Base-by-base conservation (phyloP, 1,284 basidiomycete genomes). In the Anthracocystis walkeri region DNA sequence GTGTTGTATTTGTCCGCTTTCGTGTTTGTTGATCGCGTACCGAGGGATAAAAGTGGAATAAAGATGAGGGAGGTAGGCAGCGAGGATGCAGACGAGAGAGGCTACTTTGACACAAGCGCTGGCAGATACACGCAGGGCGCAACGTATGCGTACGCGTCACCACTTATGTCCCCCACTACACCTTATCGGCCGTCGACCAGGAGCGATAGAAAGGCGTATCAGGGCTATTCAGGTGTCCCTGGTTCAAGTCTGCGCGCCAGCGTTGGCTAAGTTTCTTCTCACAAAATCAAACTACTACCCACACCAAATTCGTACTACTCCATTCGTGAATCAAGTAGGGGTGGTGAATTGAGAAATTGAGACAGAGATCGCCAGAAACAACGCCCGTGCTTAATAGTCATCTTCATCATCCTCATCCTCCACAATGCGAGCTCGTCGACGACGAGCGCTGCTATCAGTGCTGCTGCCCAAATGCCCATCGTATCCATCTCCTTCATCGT, bases 1-100 rank as follows among this genome's bases (percentile, higher is more conserved):
- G 49, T 76, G 5, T 46, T 78, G 45, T 76, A 73, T 38, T 3
- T 70, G 14, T 58, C 46, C 10, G 60, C 67, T 0, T 72, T 76
- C 23, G 10, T 78, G 1, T 73, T 78, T 31, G 70, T 71, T 7
- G 76, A 78, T 57, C 54, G 66, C 0, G 38, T 62, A 6, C 16
- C 27, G 20, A 56, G 14, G 10, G n/a, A 23, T 20, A 4, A 31
- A 29, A 29, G 29, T 8, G 29, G 29, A 29, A 4, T 4, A 29
- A 29, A 29, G 29, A 29, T 8, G 29, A 29, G 29, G 25, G 31
- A 18, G 35, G 41, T 20, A 35, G 21, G 31, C 29, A 50, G 2
- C n/a, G 49, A 51, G 49, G 16, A 23, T 20, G 45, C 14, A 1
- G 21, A 20, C 1, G 25, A 27, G 25, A 31, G 23, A 46, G 45